Conservation (phyloP, 1,284 basidiomycete genomes). For the Porodaedalea pini region DNA sequence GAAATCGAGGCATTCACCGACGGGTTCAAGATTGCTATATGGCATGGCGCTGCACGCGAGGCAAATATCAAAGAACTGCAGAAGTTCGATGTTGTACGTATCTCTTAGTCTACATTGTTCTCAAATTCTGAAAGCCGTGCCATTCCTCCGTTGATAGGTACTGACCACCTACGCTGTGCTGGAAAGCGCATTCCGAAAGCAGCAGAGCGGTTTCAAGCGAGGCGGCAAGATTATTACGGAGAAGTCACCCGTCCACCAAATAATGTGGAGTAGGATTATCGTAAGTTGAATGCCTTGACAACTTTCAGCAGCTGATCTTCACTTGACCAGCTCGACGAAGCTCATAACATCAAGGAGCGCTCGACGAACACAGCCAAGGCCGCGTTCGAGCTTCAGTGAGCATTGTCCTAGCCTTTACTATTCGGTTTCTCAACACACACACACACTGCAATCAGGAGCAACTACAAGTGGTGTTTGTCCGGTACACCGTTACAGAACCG, state of each 20-base stretch:
- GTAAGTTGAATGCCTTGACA: slow-evolving; percentile 34
- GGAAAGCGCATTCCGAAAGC: slow-evolving; percentile 91
- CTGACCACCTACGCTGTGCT: slow-evolving; percentile 82
- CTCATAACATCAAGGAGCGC: slow-evolving; percentile 97
- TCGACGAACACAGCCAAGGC: slow-evolving; percentile 95
- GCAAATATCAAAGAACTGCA: slow-evolving; percentile 64
- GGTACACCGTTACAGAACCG: slow-evolving; percentile 98
- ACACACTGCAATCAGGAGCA: slow-evolving; percentile 37
- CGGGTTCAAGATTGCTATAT: slow-evolving; percentile 80
- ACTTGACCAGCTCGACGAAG: slow-evolving; percentile 79
- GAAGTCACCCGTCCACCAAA: slow-evolving; percentile 79
- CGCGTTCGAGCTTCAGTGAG: slow-evolving; percentile 74
- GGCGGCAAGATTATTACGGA: slow-evolving; percentile 87
- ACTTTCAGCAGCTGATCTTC: background rate
- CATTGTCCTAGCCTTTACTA: background rate
- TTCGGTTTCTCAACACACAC: background rate
- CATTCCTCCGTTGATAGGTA: no score
- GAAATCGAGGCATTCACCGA: slow-evolving; percentile 86
- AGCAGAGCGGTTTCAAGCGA: slow-evolving; percentile 88
- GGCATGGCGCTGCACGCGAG: slow-evolving; percentile 82
- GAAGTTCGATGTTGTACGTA: slow-evolving; percentile 83
- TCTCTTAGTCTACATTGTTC: no score
- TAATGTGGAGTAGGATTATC: slow-evolving; percentile 83
- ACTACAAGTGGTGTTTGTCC: slow-evolving; percentile 92
- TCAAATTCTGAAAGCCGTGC: no score